Evolutionary conservation across 2,329 filamentous ascomycete genomes (phyloP), one percentile per base, ranked within the genome.

Genomic region (Fusarium buharicum): DNA sequence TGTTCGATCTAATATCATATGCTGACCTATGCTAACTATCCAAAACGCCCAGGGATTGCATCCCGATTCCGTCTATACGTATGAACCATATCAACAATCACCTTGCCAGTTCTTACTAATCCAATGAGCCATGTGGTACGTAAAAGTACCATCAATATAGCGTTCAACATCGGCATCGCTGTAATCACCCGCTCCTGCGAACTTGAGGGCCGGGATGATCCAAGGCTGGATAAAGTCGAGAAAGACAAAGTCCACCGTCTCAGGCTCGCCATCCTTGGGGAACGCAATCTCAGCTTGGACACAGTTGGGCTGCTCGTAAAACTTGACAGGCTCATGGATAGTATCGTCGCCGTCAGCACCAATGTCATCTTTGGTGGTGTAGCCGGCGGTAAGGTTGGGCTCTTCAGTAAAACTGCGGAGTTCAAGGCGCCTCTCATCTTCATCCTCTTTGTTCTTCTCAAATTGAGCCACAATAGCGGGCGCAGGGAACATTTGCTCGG

Each of bases 281-380:
- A 96, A 90, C 2, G 76, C 80, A 66, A 90, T 83, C 55, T 85
- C 77, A 1, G 89, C 80, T 73, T 94, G 90, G 54, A 99, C 86
- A 73, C 88, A 92, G 75, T 97, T 97, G 7, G 95, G 94, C 6
- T 94, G 86, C 2, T 78, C 75, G 76, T 93, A 94, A 73, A 91
- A 93, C 28, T 83, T 81, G 63, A 98, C 87, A 1, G 84, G 81
- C 14, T 85, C 80, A 74, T 97, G 95, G 2, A 96, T 75, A 0
- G 94, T 96, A 72, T 99, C 95, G 72, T 99, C 95, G 37, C 95
- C 95, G 65, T 96, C 91, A 4, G 78, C 77, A 44, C 93, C 92
- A 6, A 87, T 84, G 70, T 96, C 94, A 71, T 99, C 95, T 51
- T 83, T 82, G 11, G 95, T 99, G 0, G 91, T 97, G 78, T 98